These are phyloP conservation scores for Phytopythium sindhum DNA, from an alignment of 352 stramenopile genomes.

Conservation along the genomic window DNA sequence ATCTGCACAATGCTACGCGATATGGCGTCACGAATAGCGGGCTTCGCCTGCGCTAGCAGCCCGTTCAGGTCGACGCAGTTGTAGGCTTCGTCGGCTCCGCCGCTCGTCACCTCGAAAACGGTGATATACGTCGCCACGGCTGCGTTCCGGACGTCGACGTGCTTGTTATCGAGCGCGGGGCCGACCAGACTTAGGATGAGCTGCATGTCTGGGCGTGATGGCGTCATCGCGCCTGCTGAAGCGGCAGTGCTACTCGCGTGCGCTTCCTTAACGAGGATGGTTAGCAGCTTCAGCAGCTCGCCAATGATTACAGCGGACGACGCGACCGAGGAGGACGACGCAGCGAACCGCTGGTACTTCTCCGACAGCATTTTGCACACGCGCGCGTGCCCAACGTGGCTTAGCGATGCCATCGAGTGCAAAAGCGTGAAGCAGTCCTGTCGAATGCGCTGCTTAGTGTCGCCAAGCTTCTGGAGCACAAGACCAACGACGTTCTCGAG, in stretches of 20 bases:
- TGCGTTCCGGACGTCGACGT: constrained; percentile 74
- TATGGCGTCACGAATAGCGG: constrained; percentile 68
- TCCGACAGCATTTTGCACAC: constrained; percentile 65
- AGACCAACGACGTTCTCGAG: constrained; percentile 53
- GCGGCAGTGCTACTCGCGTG: neutral
- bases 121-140: constrained; percentile 62
- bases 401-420: constrained; percentile 52
- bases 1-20: constrained; percentile 72
- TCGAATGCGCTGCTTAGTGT: constrained; percentile 73
- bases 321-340: constrained; percentile 24
- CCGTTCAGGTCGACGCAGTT: constrained; percentile 51
- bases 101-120: constrained; percentile 72
- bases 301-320: constrained; percentile 49
- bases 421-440: constrained; percentile 71
- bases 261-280: constrained; percentile 47
- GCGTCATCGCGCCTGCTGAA: neutral
- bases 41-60: constrained; percentile 62
- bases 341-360: constrained; percentile 44
- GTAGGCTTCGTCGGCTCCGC: constrained; percentile 25
- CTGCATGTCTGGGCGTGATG: constrained; percentile 23
- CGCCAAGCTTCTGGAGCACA: constrained; percentile 70
- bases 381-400: constrained; percentile 52
- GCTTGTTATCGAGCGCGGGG: constrained; percentile 73
- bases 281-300: constrained; percentile 67
- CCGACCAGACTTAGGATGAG: constrained; percentile 47